A percentile compares a stretch with the other conserved stretches of the same genome.
phyloP scores from a whole-genome alignment of 768 basidiomycete species.

The Tylopilus rubrobrunneus region DNA sequence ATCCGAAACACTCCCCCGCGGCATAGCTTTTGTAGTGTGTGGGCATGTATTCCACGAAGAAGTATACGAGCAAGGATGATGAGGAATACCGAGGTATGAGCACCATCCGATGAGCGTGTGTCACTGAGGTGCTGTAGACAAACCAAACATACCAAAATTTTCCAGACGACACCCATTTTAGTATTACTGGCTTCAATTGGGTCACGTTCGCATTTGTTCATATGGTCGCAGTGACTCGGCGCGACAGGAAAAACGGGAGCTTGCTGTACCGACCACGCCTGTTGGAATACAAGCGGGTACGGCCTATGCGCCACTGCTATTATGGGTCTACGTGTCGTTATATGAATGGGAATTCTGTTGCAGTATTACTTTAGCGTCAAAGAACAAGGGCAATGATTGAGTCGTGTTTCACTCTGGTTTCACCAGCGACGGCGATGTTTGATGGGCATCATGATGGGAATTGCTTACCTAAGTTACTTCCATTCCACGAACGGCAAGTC shows the following conservation, averaged over 20 bases:
- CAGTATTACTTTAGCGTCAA: not conserved
- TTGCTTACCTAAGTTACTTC: constrained; percentile 14
- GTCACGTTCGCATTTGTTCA: constrained; percentile 11
- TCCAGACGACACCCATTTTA: constrained; percentile 11
- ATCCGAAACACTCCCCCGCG: not conserved
- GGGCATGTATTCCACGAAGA: not conserved
- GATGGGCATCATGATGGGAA: too few relatives aligned
- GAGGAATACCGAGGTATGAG: not conserved
- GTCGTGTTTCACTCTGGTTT: not conserved
- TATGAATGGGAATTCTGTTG: not conserved
- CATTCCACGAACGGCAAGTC: not conserved
- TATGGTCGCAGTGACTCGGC: not conserved
- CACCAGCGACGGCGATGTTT: constrained; percentile 3
- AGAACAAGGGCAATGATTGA: not conserved
- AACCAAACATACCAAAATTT: constrained; percentile 25
- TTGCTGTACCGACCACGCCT: not conserved
- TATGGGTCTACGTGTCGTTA: not conserved
- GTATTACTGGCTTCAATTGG: not conserved
- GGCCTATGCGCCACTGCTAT: not conserved
- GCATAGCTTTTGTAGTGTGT: constrained; percentile 3
- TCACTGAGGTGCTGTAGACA: constrained; percentile 1
- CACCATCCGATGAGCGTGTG: not conserved
- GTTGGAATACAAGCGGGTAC: not conserved
- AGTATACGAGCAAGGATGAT: not conserved
- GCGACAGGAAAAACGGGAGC: not conserved